Evolutionary conservation across 2,329 filamentous ascomycete species (phyloP), one percentile per base, ranked within the genome.

Genomic region (Xylaria sp.): DNA sequence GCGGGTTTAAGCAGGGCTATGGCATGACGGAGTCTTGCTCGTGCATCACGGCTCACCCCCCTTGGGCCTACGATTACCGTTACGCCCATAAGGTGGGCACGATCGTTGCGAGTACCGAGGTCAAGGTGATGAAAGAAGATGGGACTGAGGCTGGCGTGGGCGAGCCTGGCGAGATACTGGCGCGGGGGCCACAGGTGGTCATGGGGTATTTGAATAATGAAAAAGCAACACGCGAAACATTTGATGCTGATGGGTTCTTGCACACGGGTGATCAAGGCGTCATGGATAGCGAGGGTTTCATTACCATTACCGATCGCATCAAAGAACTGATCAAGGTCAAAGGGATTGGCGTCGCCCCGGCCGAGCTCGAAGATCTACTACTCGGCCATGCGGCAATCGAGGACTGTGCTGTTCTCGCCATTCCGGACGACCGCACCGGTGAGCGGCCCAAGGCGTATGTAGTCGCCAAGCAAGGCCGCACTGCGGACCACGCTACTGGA

Each of bases 21-120:
- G 90, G 90, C 33, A 91, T 92, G 89, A 92, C 90, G 0, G 90
- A 91, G 76, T 86, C 83, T 0, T 91, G 88, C 76, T 84, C 82
- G 1, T 90, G 88, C 71, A 89, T 92, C 70, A 90, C 88, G 0
- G 83, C 86, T 0, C 89, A 91, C 63, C 87, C 89, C 4, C 85
- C 85, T 0, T 81, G 83, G 0, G 83, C 85, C 57, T 88, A 86
- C 68, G 82, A 82, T 13, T 91, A 87, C 79, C 83, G 85, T 57
- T 88, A 90, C 70, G 88, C 85, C 0, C 82, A 87, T 71, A 82
- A 80, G 0, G 88, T 88, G 2, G 88, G 88, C 31, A 84, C 82
- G 2, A 82, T 90, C 13, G 85, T 89, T 5, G 85, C 88, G 2
- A 85, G 82, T 13, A 91, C 89, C 0, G 86, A 87, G 61, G 83